Percentiles rank a stretch among this genome's conserved stretches.
phyloP scores from a whole-genome alignment of 805 yeast species.

The Kuraishia ogatae region DNA sequence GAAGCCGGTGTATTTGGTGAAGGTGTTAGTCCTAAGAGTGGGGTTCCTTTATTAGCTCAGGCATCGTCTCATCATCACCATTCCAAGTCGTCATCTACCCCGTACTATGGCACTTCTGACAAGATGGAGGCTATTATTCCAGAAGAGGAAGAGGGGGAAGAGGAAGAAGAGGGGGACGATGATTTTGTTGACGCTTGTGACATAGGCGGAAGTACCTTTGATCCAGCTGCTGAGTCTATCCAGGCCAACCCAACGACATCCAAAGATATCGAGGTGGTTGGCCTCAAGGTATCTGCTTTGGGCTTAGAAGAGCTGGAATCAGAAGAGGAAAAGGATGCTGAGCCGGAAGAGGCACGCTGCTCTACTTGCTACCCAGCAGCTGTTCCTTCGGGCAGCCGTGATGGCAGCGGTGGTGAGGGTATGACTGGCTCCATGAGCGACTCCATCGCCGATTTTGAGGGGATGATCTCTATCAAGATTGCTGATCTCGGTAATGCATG shows the following conservation, averaged over 20 bases:
- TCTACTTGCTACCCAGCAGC: too few relatives aligned
- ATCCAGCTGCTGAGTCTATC: background rate
- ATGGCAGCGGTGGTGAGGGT: background rate
- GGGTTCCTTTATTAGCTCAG: background rate
- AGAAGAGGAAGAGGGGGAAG: conserved; percentile 2
- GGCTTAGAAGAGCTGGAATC: background rate
- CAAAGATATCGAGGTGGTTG: background rate
- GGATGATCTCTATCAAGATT: conserved; percentile 38
- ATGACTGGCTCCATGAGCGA: background rate
- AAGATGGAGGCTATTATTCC: background rate
- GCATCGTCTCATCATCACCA: background rate
- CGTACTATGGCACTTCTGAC: background rate
- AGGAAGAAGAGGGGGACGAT: background rate
- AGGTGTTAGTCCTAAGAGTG: background rate
- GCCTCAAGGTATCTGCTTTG: background rate
- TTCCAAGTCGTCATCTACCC: background rate
- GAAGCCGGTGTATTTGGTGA: background rate
- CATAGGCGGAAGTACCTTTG: background rate
- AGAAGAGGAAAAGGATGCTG: background rate
- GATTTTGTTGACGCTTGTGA: conserved; percentile 1
- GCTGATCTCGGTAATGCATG: conserved; percentile 71
- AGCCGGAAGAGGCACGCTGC: background rate
- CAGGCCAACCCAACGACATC: background rate
- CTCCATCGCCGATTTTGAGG: conserved; percentile 17
- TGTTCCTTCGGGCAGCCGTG: too few relatives aligned